Evolutionary conservation across 305 asterid species (phyloP).

Genomic region (Euphrasia arctica): DNA sequence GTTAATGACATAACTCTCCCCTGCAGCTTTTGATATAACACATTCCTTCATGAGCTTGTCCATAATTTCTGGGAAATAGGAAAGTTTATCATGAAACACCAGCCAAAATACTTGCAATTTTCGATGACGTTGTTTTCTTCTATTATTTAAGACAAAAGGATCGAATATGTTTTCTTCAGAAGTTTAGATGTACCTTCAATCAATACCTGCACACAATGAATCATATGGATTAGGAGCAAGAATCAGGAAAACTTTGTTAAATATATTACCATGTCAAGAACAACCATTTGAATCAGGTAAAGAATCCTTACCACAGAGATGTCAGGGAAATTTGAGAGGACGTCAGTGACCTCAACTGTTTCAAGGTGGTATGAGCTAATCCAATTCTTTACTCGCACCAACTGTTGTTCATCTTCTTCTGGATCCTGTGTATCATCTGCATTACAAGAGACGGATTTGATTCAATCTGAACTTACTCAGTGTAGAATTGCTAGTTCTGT

Average conservation of each 20-base stretch:
- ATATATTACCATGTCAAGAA: conserved; percentile 4
- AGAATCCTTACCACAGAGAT: conserved; percentile 62
- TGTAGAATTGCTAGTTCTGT: conserved; percentile 17
- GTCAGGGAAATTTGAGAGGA: conserved; percentile 80
- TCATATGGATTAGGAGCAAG: not conserved
- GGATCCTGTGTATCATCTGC: conserved; percentile 89
- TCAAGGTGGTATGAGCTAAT: conserved; percentile 64
- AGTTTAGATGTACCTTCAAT: conserved; percentile 59
- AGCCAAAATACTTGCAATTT: conserved; percentile 20
- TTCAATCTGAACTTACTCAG: conserved; percentile 24
- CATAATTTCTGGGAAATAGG: conserved; percentile 58
- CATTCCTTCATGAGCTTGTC: conserved; percentile 67
- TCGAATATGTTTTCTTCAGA: not conserved
- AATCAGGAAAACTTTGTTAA: not conserved
- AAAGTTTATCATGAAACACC: conserved; percentile 22
- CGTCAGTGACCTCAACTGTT: conserved; percentile 58
- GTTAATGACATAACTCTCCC: conserved; percentile 52
- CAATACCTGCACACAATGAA: conserved; percentile 53
- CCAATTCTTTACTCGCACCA: conserved; percentile 74
- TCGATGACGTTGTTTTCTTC: conserved; percentile 11
- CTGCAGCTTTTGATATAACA: conserved; percentile 49
- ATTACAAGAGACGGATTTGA: conserved; percentile 24
- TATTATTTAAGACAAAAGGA: conserved; percentile 25
- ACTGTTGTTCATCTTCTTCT: conserved; percentile 73
- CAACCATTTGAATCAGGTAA: conserved; percentile 6